Percentiles rank a stretch among this genome's conserved stretches.
These are phyloP conservation scores for Penstemon eatonii DNA, from an alignment of 257 asterid genomes.

Conservation along the genomic window DNA sequence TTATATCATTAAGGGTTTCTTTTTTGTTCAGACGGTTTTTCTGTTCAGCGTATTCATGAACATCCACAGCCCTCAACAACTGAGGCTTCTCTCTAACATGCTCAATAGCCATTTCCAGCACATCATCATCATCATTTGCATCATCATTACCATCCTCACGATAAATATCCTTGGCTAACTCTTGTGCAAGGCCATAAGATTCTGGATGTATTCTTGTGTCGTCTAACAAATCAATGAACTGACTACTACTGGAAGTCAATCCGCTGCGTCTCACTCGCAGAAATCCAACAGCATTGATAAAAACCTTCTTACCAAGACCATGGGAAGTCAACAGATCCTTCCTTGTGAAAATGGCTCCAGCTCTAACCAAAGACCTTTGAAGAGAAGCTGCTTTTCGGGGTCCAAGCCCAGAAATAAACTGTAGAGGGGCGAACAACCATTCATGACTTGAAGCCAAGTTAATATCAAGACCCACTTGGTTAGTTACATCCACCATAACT, in stretches of 20 bases:
- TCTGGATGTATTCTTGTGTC: conserved; percentile 97
- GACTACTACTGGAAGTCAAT: conserved; percentile 78
- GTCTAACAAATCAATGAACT: conserved; percentile 81
- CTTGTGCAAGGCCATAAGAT: conserved; percentile 84
- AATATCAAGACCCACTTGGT: conserved; percentile 89
- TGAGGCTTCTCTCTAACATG: conserved; percentile 91
- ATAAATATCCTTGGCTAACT: conserved; percentile 89
- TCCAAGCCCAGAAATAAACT: conserved; percentile 92
- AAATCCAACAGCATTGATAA: conserved; percentile 92
- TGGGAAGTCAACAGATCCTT: conserved; percentile 80
- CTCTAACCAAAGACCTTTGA: conserved; percentile 81
- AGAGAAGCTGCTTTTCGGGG: conserved; percentile 93
- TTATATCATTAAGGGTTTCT: conserved; percentile 80
- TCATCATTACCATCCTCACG: conserved; percentile 72
- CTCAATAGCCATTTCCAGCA: conserved; percentile 92
- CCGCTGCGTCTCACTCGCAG: conserved; percentile 88
- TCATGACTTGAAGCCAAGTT: conserved; percentile 73
- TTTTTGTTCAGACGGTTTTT: conserved; percentile 60
- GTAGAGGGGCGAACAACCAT: conserved; percentile 93
- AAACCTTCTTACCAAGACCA: conserved; percentile 87
- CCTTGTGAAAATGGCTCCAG: conserved; percentile 82
- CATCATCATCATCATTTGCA: conserved; percentile 77
- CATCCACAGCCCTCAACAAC: conserved; percentile 63
- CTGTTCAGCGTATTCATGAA: conserved; percentile 65
- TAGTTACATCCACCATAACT: conserved; percentile 90